Evolutionary conservation across 1,284 basidiomycete species (phyloP).

Genomic region (Inonotus hispidus): DNA sequence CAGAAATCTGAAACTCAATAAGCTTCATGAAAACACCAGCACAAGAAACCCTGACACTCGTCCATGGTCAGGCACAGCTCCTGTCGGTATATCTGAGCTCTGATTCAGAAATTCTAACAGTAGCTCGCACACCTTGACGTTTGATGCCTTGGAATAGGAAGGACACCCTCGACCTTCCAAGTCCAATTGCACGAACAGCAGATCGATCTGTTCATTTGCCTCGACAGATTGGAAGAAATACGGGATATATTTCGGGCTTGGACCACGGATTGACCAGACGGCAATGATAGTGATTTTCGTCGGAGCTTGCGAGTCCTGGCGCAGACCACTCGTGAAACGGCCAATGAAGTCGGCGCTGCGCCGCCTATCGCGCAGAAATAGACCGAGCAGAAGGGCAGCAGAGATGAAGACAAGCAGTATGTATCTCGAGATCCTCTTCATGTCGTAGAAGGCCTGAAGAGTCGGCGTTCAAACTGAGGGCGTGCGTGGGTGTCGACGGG

Average conservation of each 20-base stretch:
- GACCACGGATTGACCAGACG: conserved; percentile 13
- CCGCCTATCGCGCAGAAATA: neutral
- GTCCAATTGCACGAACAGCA: conserved; percentile 16
- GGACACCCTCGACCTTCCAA: conserved; percentile 2
- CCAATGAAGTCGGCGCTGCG: neutral
- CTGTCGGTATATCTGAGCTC: neutral
- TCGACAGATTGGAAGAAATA: conserved; percentile 19
- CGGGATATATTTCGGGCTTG: conserved; percentile 11
- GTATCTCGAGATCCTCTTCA: conserved; percentile 1
- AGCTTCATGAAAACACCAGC: neutral
- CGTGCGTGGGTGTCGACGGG: too few species aligned
- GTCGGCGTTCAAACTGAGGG: neutral
- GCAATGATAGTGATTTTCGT: neutral
- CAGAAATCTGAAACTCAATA: conserved; percentile 3
- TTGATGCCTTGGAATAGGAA: conserved; percentile 13
- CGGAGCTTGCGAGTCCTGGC: neutral
- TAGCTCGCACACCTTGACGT: conserved; percentile 7
- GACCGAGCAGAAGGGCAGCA: neutral
- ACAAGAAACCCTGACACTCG: conserved; percentile 4
- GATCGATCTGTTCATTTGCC: conserved; percentile 16
- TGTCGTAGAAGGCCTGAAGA: neutral
- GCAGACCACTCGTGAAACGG: too few species aligned
- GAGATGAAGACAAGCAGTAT: neutral
- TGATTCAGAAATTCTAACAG: neutral
- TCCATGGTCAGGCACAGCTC: conserved; percentile 15